Evolutionary conservation across 2,329 filamentous ascomycete genomes (phyloP).

Genomic region (Aspergillus nomiae): DNA sequence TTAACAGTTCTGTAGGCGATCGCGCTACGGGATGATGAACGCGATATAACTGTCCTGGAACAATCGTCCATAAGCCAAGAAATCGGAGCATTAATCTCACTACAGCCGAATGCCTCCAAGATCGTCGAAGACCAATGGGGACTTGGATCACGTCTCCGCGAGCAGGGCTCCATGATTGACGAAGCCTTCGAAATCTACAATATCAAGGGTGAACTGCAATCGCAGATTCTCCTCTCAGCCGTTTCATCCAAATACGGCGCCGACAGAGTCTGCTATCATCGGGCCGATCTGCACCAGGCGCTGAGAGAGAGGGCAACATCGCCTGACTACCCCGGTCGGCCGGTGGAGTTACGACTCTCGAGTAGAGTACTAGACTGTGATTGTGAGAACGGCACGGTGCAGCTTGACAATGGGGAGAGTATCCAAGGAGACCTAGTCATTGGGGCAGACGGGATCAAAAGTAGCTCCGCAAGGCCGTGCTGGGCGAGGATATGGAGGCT

Average conservation of each 20-base stretch:
- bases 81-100: constrained; percentile 54
- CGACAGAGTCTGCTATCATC: constrained; percentile 26
- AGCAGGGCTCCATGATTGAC: constrained; percentile 21
- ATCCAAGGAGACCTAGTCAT: constrained; percentile 28
- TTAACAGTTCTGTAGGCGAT: constrained; percentile 21
- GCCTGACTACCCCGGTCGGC: neutral
- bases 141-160: neutral
- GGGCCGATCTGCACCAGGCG: constrained; percentile 25
- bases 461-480: constrained; percentile 1
- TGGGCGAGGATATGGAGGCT: constrained; percentile 1
- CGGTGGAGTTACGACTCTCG: neutral
- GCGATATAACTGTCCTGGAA: constrained; percentile 26
- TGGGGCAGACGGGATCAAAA: constrained; percentile 33
- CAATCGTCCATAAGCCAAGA: constrained; percentile 34
- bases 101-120: constrained; percentile 41
- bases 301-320: constrained; percentile 18
- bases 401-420: constrained; percentile 16
- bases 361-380: constrained; percentile 6
- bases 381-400: neutral
- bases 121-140: constrained; percentile 15
- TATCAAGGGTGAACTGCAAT: constrained; percentile 22
- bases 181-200: constrained; percentile 30
- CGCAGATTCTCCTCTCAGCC: constrained; percentile 17
- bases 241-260: constrained; percentile 23
- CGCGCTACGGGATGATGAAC: constrained; percentile 24